Percentiles rank a stretch among this genome's conserved stretches.
These are phyloP conservation scores for Oryza glaberrima DNA, from an alignment of 176 grass and related monocot genomes.

Conservation along the genomic window DNA sequence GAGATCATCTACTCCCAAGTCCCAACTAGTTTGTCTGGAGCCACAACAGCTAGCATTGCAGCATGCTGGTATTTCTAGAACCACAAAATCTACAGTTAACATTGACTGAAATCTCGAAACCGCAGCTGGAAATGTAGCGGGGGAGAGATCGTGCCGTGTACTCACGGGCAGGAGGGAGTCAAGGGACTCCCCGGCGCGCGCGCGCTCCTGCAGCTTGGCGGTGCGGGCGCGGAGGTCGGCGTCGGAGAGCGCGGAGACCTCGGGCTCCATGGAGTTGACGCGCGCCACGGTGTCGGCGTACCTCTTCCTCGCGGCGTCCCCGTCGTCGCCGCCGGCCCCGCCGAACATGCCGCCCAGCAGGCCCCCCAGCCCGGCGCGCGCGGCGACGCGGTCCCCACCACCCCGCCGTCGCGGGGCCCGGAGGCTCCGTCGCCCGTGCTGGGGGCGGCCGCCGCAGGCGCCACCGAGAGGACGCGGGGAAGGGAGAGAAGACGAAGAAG, in stretches of 20 bases:
- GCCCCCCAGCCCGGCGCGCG: conserved; percentile 57
- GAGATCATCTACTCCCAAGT: not conserved
- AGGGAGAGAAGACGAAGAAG: not conserved
- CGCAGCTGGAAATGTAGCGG: not conserved
- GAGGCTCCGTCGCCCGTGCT: not conserved
- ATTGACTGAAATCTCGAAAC: not conserved
- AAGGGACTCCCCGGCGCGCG: conserved; percentile 66
- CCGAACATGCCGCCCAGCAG: conserved; percentile 84
- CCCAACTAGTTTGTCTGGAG: not conserved
- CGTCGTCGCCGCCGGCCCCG: conserved; percentile 71
- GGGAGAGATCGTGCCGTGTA: not conserved
- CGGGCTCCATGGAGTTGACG: conserved; percentile 75
- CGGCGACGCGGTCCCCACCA: not conserved
- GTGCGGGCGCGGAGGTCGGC: conserved; percentile 72
- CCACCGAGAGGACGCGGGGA: conserved; percentile 14
- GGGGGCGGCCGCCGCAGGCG: not conserved
- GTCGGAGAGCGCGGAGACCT: conserved; percentile 77
- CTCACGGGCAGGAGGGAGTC: conserved; percentile 89
- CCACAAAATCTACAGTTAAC: not conserved
- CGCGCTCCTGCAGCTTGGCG: conserved; percentile 66
- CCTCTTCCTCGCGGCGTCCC: conserved; percentile 76
- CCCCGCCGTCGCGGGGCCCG: not conserved
- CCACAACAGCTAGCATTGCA: too few relatives aligned
- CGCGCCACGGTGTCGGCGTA: conserved; percentile 60
- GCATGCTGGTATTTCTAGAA: not conserved